Conservation (phyloP, 192 early-diverging fungal species). For the Linnemannia schmuckeri region DNA sequence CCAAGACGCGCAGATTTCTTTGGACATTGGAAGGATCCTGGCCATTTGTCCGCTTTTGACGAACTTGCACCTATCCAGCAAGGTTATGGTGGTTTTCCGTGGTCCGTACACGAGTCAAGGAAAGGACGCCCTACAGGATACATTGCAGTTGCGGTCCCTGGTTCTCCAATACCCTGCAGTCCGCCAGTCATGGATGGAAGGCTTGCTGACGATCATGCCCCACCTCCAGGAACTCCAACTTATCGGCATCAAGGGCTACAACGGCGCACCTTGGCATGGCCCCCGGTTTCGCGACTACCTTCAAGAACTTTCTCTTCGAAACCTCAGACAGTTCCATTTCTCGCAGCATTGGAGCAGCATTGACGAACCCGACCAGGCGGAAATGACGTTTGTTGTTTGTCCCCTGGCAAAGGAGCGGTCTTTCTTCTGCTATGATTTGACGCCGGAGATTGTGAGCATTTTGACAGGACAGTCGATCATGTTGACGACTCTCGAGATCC, state of each 20-base stretch:
- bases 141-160: background rate
- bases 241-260: background rate
- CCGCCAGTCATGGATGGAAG: background rate
- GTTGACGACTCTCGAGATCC: too few relatives aligned
- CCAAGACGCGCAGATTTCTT: background rate
- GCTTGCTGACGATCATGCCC: background rate
- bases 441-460: too few relatives aligned
- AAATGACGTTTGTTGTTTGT: too few relatives aligned
- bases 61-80: background rate
- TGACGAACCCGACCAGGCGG: too few relatives aligned
- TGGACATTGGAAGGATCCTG: background rate
- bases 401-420: too few relatives aligned
- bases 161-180: background rate
- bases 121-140: background rate
- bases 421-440: too few relatives aligned
- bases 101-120: background rate
- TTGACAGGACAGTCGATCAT: too few relatives aligned
- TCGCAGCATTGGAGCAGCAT: too few relatives aligned
- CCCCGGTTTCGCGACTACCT: too few relatives aligned
- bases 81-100: background rate
- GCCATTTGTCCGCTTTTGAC: background rate
- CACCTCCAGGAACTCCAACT: background rate
- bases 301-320: too few relatives aligned
- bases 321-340: too few relatives aligned
- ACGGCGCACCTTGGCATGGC: too few relatives aligned